Evolutionary conservation across 1,284 basidiomycete species (phyloP).

Genomic region (Vanrija pseudolonga): DNA sequence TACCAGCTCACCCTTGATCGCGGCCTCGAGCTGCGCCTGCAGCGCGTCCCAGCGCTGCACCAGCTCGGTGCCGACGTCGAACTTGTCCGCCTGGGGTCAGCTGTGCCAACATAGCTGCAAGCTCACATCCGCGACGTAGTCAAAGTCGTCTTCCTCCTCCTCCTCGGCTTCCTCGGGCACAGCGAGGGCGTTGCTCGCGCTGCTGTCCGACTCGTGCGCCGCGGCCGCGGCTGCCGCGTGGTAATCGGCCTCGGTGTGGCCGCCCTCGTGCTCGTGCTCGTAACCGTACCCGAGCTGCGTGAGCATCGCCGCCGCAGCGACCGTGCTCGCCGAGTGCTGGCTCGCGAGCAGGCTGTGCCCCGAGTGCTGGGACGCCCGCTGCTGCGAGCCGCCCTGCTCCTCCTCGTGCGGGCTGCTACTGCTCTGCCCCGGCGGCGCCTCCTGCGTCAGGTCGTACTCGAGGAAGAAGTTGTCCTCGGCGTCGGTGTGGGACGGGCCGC

Average conservation of each 20-base stretch:
- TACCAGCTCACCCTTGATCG: conserved; percentile 21
- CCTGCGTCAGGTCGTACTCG: no score
- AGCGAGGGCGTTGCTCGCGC: not conserved
- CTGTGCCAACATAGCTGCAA: not conserved
- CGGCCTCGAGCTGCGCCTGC: conserved; percentile 18
- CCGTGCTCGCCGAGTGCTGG: not conserved
- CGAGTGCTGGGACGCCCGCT: no score
- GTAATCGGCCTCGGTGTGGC: no score
- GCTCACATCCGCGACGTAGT: conserved; percentile 23
- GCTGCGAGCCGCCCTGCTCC: no score
- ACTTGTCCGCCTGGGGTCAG: conserved; percentile 14
- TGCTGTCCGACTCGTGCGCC: no score
- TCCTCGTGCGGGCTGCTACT: no score
- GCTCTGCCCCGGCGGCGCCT: no score
- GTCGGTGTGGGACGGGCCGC: not conserved
- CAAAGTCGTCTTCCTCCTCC: conserved; percentile 4
- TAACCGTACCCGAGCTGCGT: not conserved
- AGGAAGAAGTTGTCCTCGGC: not conserved
- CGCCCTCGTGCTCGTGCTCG: conserved; percentile 1
- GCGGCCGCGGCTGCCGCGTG: no score
- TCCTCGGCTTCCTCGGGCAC: not conserved
- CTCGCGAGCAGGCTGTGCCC: no score
- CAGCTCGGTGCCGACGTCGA: conserved; percentile 16
- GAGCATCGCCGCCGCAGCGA: not conserved
- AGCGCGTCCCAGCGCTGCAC: conserved; percentile 28